Conservation (phyloP, 108 stramenopile genomes). For the Cyclotella choctawhatcheeana region DNA sequence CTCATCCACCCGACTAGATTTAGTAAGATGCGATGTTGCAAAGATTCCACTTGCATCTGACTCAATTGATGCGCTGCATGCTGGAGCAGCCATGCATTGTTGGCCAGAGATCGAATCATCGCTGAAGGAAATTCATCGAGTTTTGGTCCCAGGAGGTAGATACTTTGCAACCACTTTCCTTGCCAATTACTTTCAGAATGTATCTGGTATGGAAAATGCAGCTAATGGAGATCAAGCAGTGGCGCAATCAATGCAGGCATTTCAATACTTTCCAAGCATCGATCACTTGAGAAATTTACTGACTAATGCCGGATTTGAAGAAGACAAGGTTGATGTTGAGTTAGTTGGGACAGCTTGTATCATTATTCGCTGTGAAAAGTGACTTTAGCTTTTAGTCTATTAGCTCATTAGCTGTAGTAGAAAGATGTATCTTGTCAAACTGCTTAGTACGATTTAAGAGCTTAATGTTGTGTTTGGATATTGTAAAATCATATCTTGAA, state of each 20-base stretch:
- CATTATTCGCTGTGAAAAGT: conserved; percentile 84
- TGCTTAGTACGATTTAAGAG: too few relatives aligned
- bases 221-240: conserved; percentile 36
- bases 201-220: conserved; percentile 42
- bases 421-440: too few relatives aligned
- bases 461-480: too few relatives aligned
- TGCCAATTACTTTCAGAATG: conserved; percentile 66
- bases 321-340: conserved; percentile 73
- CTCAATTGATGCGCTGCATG: conserved; percentile 87
- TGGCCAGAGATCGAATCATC: conserved; percentile 91
- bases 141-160: conserved; percentile 90
- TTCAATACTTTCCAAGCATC: conserved; percentile 83
- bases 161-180: conserved; percentile 96
- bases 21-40: conserved; percentile 90
- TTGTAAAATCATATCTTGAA: too few relatives aligned
- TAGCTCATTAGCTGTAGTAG: too few relatives aligned
- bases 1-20: conserved; percentile 65
- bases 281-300: conserved; percentile 64
- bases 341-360: conserved; percentile 74
- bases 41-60: conserved; percentile 79
- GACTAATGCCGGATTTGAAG: conserved; percentile 73
- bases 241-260: conserved; percentile 65
- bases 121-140: conserved; percentile 84
- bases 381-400: neutral
- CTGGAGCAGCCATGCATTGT: conserved; percentile 98